These are phyloP conservation scores for Schizosaccharomyces japonicus DNA, from an alignment of 805 yeast genomes.

Conservation along the genomic window DNA sequence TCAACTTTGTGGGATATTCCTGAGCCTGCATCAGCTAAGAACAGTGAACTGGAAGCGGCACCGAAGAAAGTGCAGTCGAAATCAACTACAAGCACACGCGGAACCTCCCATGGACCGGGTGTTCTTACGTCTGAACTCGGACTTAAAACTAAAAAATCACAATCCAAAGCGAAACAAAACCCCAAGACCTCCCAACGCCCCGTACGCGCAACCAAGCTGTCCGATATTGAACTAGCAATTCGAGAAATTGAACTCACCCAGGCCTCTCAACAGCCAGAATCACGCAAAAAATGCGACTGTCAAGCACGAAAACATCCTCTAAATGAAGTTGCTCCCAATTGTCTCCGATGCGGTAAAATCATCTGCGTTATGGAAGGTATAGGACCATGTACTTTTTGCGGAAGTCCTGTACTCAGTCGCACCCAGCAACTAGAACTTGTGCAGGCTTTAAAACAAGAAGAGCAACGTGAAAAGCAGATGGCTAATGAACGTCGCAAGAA, in stretches of 20 bases:
- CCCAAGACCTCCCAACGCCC: background rate
- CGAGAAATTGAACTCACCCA: background rate
- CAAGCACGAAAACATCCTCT: constrained; percentile 41
- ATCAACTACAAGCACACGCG: too few relatives aligned
- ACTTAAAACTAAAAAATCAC: too few relatives aligned
- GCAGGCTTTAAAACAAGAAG: background rate
- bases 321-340: constrained; percentile 76
- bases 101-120: background rate
- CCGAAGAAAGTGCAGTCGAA: too few relatives aligned
- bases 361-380: constrained; percentile 76
- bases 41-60: too few relatives aligned
- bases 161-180: background rate
- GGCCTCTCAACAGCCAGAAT: background rate
- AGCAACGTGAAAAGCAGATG: background rate
- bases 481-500: background rate
- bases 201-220: background rate
- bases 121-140: background rate
- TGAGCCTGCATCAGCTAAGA: too few relatives aligned
- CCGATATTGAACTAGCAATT: constrained; percentile 1
- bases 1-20: too few relatives aligned
- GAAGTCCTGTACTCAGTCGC: background rate
- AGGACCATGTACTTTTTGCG: constrained; percentile 40
- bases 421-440: constrained; percentile 1
- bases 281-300: constrained; percentile 1
- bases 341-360: constrained; percentile 81